These are phyloP conservation scores for Priceomyces medius DNA, from an alignment of 805 yeast species.

Conservation along the genomic window DNA sequence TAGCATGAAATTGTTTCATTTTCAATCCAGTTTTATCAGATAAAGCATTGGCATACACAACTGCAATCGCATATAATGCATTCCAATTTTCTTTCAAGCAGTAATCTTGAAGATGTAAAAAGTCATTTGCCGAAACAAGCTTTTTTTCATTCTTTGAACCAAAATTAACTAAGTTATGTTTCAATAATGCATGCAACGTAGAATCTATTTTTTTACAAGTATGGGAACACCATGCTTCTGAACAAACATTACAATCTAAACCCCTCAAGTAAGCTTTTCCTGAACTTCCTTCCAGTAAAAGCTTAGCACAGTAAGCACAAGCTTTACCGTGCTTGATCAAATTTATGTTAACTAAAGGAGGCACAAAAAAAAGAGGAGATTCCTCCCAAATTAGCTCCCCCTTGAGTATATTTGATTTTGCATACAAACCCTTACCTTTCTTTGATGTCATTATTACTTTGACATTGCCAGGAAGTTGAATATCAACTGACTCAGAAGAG, in stretches of 20 bases:
- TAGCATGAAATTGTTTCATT: conserved; percentile 50
- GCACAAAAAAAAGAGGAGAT: conserved; percentile 55
- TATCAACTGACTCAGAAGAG: conserved; percentile 49
- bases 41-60: conserved; percentile 48
- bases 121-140: conserved; percentile 45
- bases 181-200: conserved; percentile 51
- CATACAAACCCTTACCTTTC: conserved; percentile 51
- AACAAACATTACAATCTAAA: conserved; percentile 64
- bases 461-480: conserved; percentile 42
- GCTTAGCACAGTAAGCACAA: conserved; percentile 69
- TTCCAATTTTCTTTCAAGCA: conserved; percentile 67
- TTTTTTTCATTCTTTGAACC: conserved; percentile 29
- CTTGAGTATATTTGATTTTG: conserved; percentile 44
- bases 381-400: conserved; percentile 66
- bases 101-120: conserved; percentile 56
- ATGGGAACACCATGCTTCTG: conserved; percentile 68
- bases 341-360: conserved; percentile 64
- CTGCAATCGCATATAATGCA: conserved; percentile 64
- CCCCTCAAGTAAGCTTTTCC: conserved; percentile 39
- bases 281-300: conserved; percentile 35
- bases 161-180: conserved; percentile 48
- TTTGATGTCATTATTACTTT: conserved; percentile 48
- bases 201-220: conserved; percentile 56
- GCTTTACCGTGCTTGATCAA: conserved; percentile 62
- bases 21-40: conserved; percentile 43